Base-by-base conservation (phyloP, 495 filamentous ascomycete genomes). In the Aeminium ludgeri region DNA sequence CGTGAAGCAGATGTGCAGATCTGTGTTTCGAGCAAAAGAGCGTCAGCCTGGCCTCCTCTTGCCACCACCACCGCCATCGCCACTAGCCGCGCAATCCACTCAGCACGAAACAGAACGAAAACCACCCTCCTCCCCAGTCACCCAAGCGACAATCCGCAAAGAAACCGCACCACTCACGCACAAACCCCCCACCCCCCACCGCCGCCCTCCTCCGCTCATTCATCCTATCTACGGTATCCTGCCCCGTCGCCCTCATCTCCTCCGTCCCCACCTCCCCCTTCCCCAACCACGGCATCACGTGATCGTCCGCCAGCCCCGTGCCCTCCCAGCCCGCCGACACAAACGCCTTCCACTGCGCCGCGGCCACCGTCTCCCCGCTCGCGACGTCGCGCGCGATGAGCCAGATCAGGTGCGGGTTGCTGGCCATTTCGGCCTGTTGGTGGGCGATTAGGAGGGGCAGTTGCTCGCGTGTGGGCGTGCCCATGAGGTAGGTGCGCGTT, bases 1-100 rank as follows among this genome's bases (percentile, higher is more conserved):
- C 2, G 46, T 49, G 46, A 49, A 49, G 41, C 46, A 49, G 20
- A 49, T 49, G 33, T 49, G 40, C 3, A 49, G 41, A 40, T 49
- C 46, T 49, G 23, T 18, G 10, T 13, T n/a, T 2, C 6, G 2
- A 23, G 12, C 15, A 37, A 20, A n/a, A 17, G 2, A 23, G 25
- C 28, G 20, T 13, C 12, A 30, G 3, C 8, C 18, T 36, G 3
- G 32, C 3, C 4, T 31, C 13, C 5, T 28, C 10, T 34, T 8
- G 19, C 11, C 23, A 10, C 13, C 13, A 27, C 13, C 15, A 36
- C 12, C n/a, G 6, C 10, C 10, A 13, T 15, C 1, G 2, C 3
- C n/a, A 11, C 3, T 10, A 20, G 5, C 15, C 8, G 10, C 10
- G 27, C 4, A n/a, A 10, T 6, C 18, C 11, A 48, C 45, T 15